Evolutionary conservation across 441 rosid genomes (phyloP).

Genomic region (Metrosideros polymorpha): DNA sequence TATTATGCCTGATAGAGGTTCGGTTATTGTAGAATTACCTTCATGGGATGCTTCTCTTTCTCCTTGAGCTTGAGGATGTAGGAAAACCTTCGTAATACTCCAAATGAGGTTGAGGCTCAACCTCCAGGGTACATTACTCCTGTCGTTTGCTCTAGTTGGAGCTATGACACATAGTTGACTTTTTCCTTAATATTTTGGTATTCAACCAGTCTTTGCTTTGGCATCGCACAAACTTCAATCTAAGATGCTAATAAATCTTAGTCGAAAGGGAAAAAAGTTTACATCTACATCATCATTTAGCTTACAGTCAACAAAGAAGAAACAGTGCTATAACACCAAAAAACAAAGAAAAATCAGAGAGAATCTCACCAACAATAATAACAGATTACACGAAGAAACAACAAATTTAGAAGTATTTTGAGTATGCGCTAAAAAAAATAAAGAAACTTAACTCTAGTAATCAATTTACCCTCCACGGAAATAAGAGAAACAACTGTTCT

Average conservation of each 20-base stretch:
- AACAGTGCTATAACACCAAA: not conserved
- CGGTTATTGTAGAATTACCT: not conserved
- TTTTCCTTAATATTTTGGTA: not conserved
- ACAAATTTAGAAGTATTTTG: not conserved
- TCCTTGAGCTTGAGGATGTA: not conserved
- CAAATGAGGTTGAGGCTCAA: not conserved
- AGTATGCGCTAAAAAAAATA: not conserved
- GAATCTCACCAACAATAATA: not conserved
- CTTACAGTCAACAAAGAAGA: not conserved
- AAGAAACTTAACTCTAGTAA: not conserved
- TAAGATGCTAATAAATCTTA: not conserved
- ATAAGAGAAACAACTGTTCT: no score
- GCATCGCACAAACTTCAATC: not conserved
- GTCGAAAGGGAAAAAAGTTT: not conserved
- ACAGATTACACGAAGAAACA: rapidly evolving
- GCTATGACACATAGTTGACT: not conserved
- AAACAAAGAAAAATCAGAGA: not conserved
- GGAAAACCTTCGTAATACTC: not conserved
- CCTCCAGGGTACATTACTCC: not conserved
- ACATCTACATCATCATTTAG: not conserved
- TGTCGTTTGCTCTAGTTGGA: not conserved
- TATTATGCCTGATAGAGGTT: rapidly evolving
- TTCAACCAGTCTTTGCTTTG: not conserved
- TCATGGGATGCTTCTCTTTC: not conserved
- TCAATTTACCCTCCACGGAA: not conserved